Conservation (phyloP, 352 stramenopile species). For the Phytophthora hibernalis region DNA sequence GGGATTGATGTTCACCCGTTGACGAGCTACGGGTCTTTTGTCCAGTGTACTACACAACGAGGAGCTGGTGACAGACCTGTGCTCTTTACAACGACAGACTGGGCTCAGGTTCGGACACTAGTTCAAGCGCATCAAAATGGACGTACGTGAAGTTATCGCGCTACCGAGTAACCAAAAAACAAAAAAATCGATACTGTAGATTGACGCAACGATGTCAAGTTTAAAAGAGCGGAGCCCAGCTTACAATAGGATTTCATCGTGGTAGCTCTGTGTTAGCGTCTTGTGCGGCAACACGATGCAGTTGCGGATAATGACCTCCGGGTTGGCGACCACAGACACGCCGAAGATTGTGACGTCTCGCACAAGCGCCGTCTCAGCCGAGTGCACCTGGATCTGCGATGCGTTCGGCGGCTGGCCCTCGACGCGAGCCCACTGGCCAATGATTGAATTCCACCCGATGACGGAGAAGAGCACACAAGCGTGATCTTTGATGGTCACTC, state of each 20-base stretch:
- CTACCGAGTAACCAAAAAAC: conserved; percentile 14
- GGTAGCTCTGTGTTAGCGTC: conserved; percentile 87
- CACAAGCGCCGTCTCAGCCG: conserved; percentile 76
- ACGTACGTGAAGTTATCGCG: not conserved
- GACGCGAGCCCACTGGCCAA: conserved; percentile 87
- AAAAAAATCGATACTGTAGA: conserved; percentile 31
- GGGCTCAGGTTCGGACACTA: conserved; percentile 25
- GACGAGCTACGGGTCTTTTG: conserved; percentile 13
- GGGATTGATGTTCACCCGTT: conserved; percentile 45
- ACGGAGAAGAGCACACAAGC: conserved; percentile 88
- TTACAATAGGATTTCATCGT: conserved; percentile 92
- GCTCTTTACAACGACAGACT: conserved; percentile 32
- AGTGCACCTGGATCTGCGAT: conserved; percentile 72
- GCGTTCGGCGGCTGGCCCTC: conserved; percentile 87
- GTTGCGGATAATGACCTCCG: conserved; percentile 91
- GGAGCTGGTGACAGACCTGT: conserved; percentile 21
- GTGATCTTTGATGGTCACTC: conserved; percentile 89
- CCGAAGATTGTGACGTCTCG: conserved; percentile 92
- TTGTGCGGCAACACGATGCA: conserved; percentile 91
- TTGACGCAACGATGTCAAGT: conserved; percentile 26
- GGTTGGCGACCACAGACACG: conserved; percentile 87
- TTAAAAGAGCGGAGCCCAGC: conserved; percentile 23
- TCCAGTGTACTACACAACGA: conserved; percentile 11
- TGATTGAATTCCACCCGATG: conserved; percentile 91
- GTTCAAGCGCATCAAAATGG: not conserved